These are phyloP conservation scores for Melanopsichium pennsylvanicum DNA, from an alignment of 1,284 basidiomycete genomes.

Conservation along the genomic window DNA sequence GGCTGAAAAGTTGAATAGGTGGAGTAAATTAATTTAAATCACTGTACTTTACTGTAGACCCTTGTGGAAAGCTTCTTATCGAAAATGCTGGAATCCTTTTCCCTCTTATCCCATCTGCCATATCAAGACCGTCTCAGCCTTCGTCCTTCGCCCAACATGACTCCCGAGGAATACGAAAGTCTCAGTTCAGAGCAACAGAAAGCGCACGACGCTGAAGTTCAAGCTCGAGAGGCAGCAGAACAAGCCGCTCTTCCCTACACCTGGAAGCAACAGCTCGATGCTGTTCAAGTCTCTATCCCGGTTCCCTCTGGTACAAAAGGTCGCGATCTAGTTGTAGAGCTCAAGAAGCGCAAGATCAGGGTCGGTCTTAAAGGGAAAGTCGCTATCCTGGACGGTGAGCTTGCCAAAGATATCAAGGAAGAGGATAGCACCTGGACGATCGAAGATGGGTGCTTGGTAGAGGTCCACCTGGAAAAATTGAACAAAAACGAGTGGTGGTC, in stretches of 20 bases:
- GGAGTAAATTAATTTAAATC: too few relatives aligned
- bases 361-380: constrained; percentile 86
- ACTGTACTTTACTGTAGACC: too few relatives aligned
- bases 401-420: constrained; percentile 90
- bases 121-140: too few relatives aligned
- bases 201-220: constrained; percentile 75
- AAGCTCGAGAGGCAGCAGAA: constrained; percentile 77
- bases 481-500: constrained; percentile 96
- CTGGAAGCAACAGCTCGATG: constrained; percentile 89
- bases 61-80: too few relatives aligned
- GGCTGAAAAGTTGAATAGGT: too few relatives aligned
- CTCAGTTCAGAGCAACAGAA: constrained; percentile 80
- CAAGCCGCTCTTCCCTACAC: constrained; percentile 88
- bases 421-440: constrained; percentile 98
- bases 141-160: constrained; percentile 68
- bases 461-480: constrained; percentile 85
- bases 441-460: constrained; percentile 79
- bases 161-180: constrained; percentile 75
- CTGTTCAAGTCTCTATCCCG: constrained; percentile 82
- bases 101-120: too few relatives aligned
- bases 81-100: too few relatives aligned
- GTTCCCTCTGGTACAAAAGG: constrained; percentile 86
- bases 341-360: constrained; percentile 82
- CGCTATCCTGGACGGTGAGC: constrained; percentile 78
- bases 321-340: constrained; percentile 77